These are phyloP conservation scores for Lasiosphaeriaceae sp. DNA, from an alignment of 495 filamentous ascomycete species.

Conservation along the genomic window DNA sequence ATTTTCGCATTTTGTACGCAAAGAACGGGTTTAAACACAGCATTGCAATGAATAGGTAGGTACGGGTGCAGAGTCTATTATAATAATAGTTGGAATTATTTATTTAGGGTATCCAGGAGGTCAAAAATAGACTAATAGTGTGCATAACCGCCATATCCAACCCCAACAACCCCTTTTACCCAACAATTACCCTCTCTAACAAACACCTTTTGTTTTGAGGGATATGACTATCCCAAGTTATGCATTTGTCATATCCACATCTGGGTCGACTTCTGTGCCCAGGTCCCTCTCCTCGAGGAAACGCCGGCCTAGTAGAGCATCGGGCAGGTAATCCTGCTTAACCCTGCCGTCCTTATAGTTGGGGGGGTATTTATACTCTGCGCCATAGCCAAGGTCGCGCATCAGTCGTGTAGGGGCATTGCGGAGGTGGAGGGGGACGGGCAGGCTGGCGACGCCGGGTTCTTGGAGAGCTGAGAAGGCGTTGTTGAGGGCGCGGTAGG, in stretches of 20 bases:
- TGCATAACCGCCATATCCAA: too few relatives aligned
- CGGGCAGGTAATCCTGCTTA: slow-evolving; percentile 84
- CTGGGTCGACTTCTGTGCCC: slow-evolving; percentile 70
- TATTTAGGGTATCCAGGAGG: too few relatives aligned
- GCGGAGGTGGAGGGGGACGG: slow-evolving; percentile 80
- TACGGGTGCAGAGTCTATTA: too few relatives aligned
- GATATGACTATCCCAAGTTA: too few relatives aligned
- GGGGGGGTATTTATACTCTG: slow-evolving; percentile 95
- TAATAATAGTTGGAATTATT: too few relatives aligned
- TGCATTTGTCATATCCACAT: slow-evolving; percentile 33
- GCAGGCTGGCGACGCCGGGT: slow-evolving; percentile 72
- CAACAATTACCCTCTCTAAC: too few relatives aligned
- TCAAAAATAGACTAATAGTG: too few relatives aligned
- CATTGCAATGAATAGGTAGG: too few relatives aligned
- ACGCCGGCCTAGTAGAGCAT: slow-evolving; percentile 57
- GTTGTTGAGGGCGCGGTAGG: slow-evolving; percentile 79
- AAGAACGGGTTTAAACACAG: too few relatives aligned
- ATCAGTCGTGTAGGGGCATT: slow-evolving; percentile 91
- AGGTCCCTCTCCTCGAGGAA: slow-evolving; percentile 85
- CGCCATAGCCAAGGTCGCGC: slow-evolving; percentile 87
- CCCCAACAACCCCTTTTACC: too few relatives aligned
- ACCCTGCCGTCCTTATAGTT: slow-evolving; percentile 82
- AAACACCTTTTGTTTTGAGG: too few relatives aligned
- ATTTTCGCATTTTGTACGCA: too few relatives aligned
- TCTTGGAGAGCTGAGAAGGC: slow-evolving; percentile 70